Evolutionary conservation across 2,329 filamentous ascomycete genomes (phyloP), one percentile per base, ranked within the genome.

Genomic region (Fonsecaea multimorphosa): DNA sequence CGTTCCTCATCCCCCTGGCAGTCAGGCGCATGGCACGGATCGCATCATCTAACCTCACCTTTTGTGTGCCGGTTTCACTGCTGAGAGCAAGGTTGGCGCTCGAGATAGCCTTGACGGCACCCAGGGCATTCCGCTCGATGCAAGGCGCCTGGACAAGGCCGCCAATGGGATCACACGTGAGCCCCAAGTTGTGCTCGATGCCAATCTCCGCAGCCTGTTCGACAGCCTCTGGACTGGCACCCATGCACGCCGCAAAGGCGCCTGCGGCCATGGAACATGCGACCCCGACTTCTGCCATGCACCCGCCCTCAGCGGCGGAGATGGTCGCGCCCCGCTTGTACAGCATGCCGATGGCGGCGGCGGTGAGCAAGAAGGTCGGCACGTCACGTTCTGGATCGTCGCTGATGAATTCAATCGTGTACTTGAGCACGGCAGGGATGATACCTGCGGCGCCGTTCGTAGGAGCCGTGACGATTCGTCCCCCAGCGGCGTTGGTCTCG

Each of bases 131-230:
- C 32, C 68, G 66, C 46, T 70, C 68, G 32, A 70, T 70, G 34
- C 66, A 70, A 1, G 66, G 68, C n/a, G 68, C 68, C 58, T 70
- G 66, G 51, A 70, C 68, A 11, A 70, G 63, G 14, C 68, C 68
- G 32, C 63, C 68, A 24, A 70, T 65, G 8, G 68, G 68, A 29
- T 70, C 68, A 16, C 66, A 70, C n/a, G 66, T 70, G 11, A 70
- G 64, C n/a, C 68, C 68, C 6, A 70, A 58, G 55, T 70, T 70
- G 58, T 70, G 68, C 66, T 70, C 66, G 61, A 70, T 70, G 24
- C 68, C 66, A 31, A 70, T 70, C 55, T 70, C 68, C 3, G 66
- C 66, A 46, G 68, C 68, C 49, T 70, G 66, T 63, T 70, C 66
- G 46, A 70, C 66, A 1, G 68, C 63, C 38, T 70, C 68, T 4